Evolutionary conservation across 2,329 filamentous ascomycete species (phyloP), one percentile per base, ranked within the genome.

Genomic region (Colletotrichum somersetense): DNA sequence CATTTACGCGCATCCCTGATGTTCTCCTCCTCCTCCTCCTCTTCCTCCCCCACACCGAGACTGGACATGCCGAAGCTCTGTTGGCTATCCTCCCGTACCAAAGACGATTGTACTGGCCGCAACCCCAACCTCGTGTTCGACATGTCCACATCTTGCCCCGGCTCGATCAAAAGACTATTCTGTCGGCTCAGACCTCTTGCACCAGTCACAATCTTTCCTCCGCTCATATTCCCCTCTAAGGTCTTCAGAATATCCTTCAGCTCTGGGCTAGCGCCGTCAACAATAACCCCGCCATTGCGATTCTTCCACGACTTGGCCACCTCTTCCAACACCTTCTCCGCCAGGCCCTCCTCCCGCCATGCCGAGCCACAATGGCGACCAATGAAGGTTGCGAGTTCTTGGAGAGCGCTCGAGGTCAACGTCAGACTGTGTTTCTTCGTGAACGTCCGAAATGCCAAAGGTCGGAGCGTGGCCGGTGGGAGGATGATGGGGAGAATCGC

Each of bases 341-440:
- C 96, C 42, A 98, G 85, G 0, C 97, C 96, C 80, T 97, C 95
- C 83, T 98, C 95, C 77, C 96, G 90, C 96, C 96, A 99, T 91
- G 91, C 94, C 69, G 95, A 95, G 44, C 96, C 96, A 80, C 96
- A 99, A 81, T 97, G 93, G 76, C 93, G 92, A 14, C 96, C 97
- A 65, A 99, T 92, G 80, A 99, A 99, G 1, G 89, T 88, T 26
- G 96, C 95, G 42, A 99, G 87, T 58, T 93, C 90, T 80, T 96
- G 91, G 6, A 99, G 85, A 0, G 96, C 94, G 0, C 95, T 91
- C 0, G 96, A 96, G 10, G 93, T 95, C 65, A 99, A 89, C 0
- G 95, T 98, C 67, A 99, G 86, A 77, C 96, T 97, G 83, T 99
- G 94, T 79, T 98, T 99, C 82, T 98, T 98, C 2, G 96, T 99